Conservation (phyloP, 2,329 filamentous ascomycete species). For the Byssoonygena ceratinophila region DNA sequence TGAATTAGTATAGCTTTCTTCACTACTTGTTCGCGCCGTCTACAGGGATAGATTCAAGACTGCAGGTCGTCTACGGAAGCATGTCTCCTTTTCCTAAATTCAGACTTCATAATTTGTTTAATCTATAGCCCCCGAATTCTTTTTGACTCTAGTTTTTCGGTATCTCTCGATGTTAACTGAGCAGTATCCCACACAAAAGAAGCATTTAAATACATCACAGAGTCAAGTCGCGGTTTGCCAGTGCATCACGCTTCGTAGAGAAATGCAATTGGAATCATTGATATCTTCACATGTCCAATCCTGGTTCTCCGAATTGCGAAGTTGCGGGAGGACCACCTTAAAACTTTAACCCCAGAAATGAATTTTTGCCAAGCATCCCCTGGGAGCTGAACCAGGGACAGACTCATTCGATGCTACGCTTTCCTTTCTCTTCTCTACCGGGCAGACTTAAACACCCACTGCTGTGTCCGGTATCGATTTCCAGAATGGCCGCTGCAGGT, state of each 20-base stretch:
- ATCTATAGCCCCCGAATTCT: constrained; percentile 1
- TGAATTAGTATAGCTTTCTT: constrained; percentile 9
- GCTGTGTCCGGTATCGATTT: constrained; percentile 3
- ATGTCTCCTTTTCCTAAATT: constrained; percentile 6
- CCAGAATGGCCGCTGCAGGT: constrained; percentile 7
- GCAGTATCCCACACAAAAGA: background rate
- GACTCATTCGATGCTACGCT: background rate
- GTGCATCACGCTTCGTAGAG: background rate
- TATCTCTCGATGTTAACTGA: background rate
- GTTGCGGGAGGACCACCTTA: too few species aligned
- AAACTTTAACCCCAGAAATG: background rate
- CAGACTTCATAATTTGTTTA: constrained; percentile 10
- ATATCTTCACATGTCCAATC: background rate
- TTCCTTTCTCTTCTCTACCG: background rate
- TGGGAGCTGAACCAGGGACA: background rate
- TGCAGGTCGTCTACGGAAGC: constrained; percentile 3
- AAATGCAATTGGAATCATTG: background rate
- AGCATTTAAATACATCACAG: background rate
- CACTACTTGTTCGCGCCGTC: background rate
- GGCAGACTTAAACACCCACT: background rate
- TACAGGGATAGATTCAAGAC: constrained; percentile 2
- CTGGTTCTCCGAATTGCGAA: background rate
- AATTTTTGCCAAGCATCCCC: background rate
- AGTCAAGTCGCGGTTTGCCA: background rate
- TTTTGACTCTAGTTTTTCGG: background rate